Conservation (phyloP, 2,329 filamentous ascomycete species). For the Hypoxylon sp. region DNA sequence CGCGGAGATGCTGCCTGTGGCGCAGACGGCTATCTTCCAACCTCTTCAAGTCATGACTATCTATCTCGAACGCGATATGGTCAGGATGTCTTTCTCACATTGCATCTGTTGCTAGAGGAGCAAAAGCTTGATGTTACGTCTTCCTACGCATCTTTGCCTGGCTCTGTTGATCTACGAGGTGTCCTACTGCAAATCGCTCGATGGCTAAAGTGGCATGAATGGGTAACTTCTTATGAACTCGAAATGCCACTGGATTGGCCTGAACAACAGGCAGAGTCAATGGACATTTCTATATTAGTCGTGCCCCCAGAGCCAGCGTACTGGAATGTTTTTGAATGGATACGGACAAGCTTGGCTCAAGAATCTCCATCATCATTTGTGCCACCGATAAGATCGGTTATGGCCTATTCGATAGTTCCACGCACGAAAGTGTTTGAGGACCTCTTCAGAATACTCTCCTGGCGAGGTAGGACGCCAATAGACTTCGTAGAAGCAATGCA, state of each 20-base stretch:
- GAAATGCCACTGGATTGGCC: constrained; percentile 66
- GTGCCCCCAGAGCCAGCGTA: constrained; percentile 51
- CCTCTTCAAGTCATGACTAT: constrained; percentile 66
- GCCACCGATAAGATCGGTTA: constrained; percentile 43
- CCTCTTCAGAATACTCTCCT: constrained; percentile 73
- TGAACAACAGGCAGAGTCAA: constrained; percentile 34
- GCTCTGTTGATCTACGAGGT: constrained; percentile 72
- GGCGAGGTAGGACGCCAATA: constrained; percentile 64
- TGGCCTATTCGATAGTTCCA: constrained; percentile 65
- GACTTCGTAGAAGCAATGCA: constrained; percentile 82
- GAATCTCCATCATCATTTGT: constrained; percentile 35
- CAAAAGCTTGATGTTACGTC: constrained; percentile 80
- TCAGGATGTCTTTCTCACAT: constrained; percentile 77
- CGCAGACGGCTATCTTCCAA: constrained; percentile 75
- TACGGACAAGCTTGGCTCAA: constrained; percentile 62
- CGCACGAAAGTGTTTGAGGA: constrained; percentile 79
- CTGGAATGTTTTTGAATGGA: constrained; percentile 67
- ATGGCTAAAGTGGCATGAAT: constrained; percentile 82
- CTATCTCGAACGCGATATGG: constrained; percentile 73
- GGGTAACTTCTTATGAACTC: constrained; percentile 65
- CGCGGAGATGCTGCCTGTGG: constrained; percentile 70
- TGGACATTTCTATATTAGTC: constrained; percentile 23
- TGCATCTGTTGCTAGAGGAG: constrained; percentile 93
- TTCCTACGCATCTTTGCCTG: constrained; percentile 61
- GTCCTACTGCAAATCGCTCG: constrained; percentile 83